A percentile compares a stretch with the other conserved stretches of the same genome.
Conservation (phyloP, 345 rosid genomes). For the Euphorbia lathyris region DNA sequence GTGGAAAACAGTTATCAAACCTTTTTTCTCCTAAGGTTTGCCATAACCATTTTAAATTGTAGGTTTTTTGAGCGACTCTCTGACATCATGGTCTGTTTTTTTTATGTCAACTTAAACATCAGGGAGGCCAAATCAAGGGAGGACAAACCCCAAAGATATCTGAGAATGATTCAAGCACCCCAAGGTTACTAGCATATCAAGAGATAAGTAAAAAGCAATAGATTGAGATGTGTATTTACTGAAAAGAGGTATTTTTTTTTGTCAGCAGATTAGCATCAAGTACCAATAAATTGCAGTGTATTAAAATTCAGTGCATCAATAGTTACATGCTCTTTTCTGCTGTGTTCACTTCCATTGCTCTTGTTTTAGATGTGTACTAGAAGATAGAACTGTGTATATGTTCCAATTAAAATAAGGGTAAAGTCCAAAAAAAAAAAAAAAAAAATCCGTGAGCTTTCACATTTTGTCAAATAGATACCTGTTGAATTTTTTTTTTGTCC, state of each 20-base stretch:
- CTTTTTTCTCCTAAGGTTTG: background rate
- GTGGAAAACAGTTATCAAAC: conserved; percentile 18
- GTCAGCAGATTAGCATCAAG: background rate
- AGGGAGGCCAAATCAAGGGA: conserved; percentile 52
- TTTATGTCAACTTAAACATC: conserved; percentile 1
- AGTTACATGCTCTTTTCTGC: background rate
- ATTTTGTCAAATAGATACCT: too few species aligned
- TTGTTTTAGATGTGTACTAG: conserved; percentile 1
- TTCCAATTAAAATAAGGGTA: background rate
- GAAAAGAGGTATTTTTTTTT: conserved; percentile 4
- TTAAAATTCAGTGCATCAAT: background rate
- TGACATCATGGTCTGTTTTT: background rate
- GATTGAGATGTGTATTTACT: background rate
- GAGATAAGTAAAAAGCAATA: conserved; percentile 12
- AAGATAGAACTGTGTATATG: background rate
- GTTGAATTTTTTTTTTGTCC: too few species aligned
- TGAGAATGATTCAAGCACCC: conserved; percentile 39
- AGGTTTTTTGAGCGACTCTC: background rate
- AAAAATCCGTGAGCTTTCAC: too few species aligned
- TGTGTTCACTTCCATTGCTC: background rate
- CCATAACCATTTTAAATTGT: background rate
- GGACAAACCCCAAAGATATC: conserved; percentile 40
- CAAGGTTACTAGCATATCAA: conserved; percentile 30
- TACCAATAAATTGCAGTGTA: background rate
- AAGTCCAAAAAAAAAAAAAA: background rate